phyloP scores from a whole-genome alignment of 495 filamentous ascomycete genomes.

The Jackrogersella minutella region DNA sequence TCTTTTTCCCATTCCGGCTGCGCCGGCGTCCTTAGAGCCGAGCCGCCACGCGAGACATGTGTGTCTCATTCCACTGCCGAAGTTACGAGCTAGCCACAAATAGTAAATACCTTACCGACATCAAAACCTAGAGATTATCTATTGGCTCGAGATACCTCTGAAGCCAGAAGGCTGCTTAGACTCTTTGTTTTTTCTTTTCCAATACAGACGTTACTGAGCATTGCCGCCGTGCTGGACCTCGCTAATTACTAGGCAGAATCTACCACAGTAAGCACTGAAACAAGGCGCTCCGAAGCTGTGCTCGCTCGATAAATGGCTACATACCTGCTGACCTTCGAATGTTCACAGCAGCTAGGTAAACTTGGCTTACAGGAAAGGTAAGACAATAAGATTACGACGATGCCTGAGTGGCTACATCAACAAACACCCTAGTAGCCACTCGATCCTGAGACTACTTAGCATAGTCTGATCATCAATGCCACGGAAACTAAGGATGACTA shows the following conservation, averaged over 20 bases:
- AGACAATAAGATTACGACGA: background rate
- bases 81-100: slow-evolving; percentile 18
- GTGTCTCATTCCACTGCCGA: slow-evolving; percentile 36
- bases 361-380: slow-evolving; percentile 2
- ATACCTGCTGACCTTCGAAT: slow-evolving; percentile 2
- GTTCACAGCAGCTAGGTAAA: background rate
- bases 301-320: background rate
- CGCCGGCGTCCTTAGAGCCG: slow-evolving; percentile 28
- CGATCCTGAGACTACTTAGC: background rate
- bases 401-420: background rate
- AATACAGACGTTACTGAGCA: background rate
- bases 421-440: background rate
- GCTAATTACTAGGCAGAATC: background rate
- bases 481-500: background rate
- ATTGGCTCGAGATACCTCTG: background rate
- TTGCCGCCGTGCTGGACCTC: background rate
- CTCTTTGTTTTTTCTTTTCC: background rate
- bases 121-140: background rate
- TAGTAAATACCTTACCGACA: slow-evolving; percentile 11
- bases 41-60: slow-evolving; percentile 39
- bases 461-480: background rate
- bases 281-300: background rate
- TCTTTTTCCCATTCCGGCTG: slow-evolving; percentile 24
- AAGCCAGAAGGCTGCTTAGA: background rate
- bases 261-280: slow-evolving; percentile 4